Conservation (phyloP, 2,329 filamentous ascomycete species). For the Alternaria viburni region DNA sequence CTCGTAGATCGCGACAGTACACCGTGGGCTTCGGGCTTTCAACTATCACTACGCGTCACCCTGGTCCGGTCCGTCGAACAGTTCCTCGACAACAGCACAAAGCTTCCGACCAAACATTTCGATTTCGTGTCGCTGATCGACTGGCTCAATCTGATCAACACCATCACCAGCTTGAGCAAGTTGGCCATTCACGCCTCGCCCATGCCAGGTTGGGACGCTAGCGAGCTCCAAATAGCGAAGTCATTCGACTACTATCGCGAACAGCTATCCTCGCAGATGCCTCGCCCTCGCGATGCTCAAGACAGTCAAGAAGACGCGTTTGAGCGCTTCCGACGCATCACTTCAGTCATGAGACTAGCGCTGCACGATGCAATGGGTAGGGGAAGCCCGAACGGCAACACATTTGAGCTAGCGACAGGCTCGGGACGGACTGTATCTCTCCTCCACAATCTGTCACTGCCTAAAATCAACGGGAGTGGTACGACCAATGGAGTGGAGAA, state of each 20-base stretch:
- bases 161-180: slow-evolving; percentile 38
- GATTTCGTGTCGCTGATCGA: slow-evolving; percentile 40
- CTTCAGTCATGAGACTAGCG: slow-evolving; percentile 38
- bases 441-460: slow-evolving; percentile 39
- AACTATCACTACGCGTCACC: slow-evolving; percentile 43
- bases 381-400: slow-evolving; percentile 39
- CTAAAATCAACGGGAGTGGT: slow-evolving; percentile 34
- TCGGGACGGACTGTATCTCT: slow-evolving; percentile 43
- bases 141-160: slow-evolving; percentile 41
- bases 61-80: slow-evolving; percentile 42
- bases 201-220: slow-evolving; percentile 43
- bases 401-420: slow-evolving; percentile 44
- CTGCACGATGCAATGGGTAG: slow-evolving; percentile 27
- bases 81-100: slow-evolving; percentile 41
- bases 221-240: slow-evolving; percentile 39
- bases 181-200: slow-evolving; percentile 36
- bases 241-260: slow-evolving; percentile 44
- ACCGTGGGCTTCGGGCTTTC: slow-evolving; percentile 43
- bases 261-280: slow-evolving; percentile 40
- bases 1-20: slow-evolving; percentile 36
- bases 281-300: slow-evolving; percentile 30
- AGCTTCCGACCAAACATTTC: slow-evolving; percentile 34
- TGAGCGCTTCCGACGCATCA: slow-evolving; percentile 44
- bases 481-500: slow-evolving; percentile 30
- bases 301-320: slow-evolving; percentile 39